Evolutionary conservation across 768 basidiomycete species (phyloP).

Genomic region (Jaapia argillacea): DNA sequence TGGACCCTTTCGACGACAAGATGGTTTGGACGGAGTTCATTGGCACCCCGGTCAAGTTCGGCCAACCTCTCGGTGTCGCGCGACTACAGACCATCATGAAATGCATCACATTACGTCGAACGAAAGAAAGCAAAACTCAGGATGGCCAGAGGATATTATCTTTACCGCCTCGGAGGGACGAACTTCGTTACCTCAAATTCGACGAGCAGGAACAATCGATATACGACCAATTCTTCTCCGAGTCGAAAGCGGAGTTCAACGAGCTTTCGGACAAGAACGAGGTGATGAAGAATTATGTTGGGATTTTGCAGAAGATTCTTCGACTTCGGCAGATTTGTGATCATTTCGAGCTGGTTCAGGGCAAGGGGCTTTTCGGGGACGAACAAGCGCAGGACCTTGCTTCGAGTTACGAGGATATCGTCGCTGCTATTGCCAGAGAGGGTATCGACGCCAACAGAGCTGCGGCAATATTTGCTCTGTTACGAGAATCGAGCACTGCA

Average conservation of each 20-base stretch:
- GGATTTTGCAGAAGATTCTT: slow-evolving; percentile 92
- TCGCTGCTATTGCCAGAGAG: slow-evolving; percentile 62
- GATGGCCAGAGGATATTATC: slow-evolving; percentile 81
- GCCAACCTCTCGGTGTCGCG: slow-evolving; percentile 79
- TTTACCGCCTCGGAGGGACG: slow-evolving; percentile 85
- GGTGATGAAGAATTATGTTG: slow-evolving; percentile 97
- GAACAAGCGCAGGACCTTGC: slow-evolving; percentile 35
- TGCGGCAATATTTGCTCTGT: slow-evolving; percentile 70
- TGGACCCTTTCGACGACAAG: slow-evolving; percentile 91
- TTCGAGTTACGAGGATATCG: slow-evolving; percentile 69
- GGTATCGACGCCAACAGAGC: slow-evolving; percentile 74
- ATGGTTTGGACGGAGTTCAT: slow-evolving; percentile 89
- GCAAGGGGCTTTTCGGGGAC: slow-evolving; percentile 41
- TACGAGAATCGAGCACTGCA: slow-evolving; percentile 80
- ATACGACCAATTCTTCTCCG: slow-evolving; percentile 82
- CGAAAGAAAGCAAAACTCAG: slow-evolving; percentile 78
- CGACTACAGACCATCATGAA: slow-evolving; percentile 97
- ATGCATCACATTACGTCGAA: slow-evolving; percentile 90
- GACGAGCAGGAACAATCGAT: slow-evolving; percentile 73
- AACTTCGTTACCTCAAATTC: slow-evolving; percentile 78
- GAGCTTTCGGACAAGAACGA: slow-evolving; percentile 82
- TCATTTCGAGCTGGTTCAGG: slow-evolving; percentile 83
- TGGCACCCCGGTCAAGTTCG: slow-evolving; percentile 86
- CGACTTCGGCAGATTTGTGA: slow-evolving; percentile 97
- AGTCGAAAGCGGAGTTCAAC: slow-evolving; percentile 88